Conservation (phyloP, 202 grass and related monocot species). For the Hordeum pubiflorum region DNA sequence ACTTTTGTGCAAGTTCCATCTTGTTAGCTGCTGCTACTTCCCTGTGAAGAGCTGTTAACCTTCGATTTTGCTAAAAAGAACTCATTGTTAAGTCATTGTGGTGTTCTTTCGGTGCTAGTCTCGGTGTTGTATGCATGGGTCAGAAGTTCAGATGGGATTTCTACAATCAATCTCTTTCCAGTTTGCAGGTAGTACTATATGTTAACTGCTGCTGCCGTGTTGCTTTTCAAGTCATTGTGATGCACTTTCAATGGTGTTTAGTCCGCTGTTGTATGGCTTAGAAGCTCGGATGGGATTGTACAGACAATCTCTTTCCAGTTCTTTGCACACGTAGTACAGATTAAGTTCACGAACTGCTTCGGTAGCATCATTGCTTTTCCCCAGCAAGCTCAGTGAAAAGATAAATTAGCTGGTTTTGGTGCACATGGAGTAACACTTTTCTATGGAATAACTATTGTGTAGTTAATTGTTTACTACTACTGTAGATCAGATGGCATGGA, state of each 20-base stretch:
- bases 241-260: background rate
- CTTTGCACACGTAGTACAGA: background rate
- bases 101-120: background rate
- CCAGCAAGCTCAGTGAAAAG: background rate
- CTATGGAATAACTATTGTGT: background rate
- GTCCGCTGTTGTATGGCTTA: background rate
- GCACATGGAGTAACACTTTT: background rate
- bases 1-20: background rate
- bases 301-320: background rate
- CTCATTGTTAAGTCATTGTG: background rate
- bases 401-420: background rate
- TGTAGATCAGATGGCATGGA: background rate
- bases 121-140: background rate
- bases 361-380: background rate
- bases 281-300: background rate
- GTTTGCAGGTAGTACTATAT: background rate
- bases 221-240: background rate
- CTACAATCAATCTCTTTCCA: background rate
- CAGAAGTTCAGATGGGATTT: slow-evolving; percentile 6
- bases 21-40: background rate
- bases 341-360: background rate
- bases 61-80: background rate
- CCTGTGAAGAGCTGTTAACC: background rate
- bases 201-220: background rate
- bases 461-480: background rate